Evolutionary conservation across 768 basidiomycete species (phyloP).

Genomic region (Pholiota microspora): DNA sequence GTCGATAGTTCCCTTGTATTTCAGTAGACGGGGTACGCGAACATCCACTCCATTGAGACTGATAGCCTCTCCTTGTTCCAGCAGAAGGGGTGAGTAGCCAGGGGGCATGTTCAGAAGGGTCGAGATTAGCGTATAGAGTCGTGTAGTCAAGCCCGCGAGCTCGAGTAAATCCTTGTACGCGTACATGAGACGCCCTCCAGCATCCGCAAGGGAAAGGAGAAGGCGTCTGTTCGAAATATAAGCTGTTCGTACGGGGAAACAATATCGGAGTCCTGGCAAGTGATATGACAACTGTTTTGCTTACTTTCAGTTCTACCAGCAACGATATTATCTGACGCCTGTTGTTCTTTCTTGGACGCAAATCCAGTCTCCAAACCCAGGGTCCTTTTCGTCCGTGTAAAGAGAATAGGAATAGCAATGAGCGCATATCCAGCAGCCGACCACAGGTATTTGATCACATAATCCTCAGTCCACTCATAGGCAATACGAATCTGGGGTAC

Average conservation of each 20-base stretch:
- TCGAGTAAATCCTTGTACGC: slow-evolving; percentile 95
- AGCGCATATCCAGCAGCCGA: slow-evolving; percentile 89
- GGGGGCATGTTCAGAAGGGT: slow-evolving; percentile 74
- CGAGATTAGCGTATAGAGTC: slow-evolving; percentile 85
- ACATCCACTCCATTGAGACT: slow-evolving; percentile 70
- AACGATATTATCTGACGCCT: slow-evolving; percentile 34
- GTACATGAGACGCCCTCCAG: slow-evolving; percentile 94
- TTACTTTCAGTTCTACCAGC: slow-evolving; percentile 48
- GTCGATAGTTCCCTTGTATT: slow-evolving; percentile 12
- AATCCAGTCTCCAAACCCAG: slow-evolving; percentile 6
- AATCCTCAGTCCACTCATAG: slow-evolving; percentile 96
- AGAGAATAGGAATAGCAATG: slow-evolving; percentile 87
- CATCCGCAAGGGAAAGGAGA: slow-evolving; percentile 92
- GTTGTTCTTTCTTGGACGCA: slow-evolving; percentile 3
- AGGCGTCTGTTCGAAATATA: slow-evolving; percentile 94
- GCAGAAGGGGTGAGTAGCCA: slow-evolving; percentile 37
- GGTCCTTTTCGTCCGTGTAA: slow-evolving; percentile 53
- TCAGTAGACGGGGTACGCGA: slow-evolving; percentile 44
- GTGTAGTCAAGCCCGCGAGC: slow-evolving; percentile 89
- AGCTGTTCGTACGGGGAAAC: slow-evolving; percentile 27
- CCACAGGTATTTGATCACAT: slow-evolving; percentile 96
- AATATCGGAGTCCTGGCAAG: background rate
- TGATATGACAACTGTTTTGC: slow-evolving; percentile 11
- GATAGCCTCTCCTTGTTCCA: slow-evolving; percentile 44
- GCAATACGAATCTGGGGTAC: slow-evolving; percentile 73